Conservation (phyloP, 2,329 filamentous ascomycete genomes). For the Mariannaea sp. region DNA sequence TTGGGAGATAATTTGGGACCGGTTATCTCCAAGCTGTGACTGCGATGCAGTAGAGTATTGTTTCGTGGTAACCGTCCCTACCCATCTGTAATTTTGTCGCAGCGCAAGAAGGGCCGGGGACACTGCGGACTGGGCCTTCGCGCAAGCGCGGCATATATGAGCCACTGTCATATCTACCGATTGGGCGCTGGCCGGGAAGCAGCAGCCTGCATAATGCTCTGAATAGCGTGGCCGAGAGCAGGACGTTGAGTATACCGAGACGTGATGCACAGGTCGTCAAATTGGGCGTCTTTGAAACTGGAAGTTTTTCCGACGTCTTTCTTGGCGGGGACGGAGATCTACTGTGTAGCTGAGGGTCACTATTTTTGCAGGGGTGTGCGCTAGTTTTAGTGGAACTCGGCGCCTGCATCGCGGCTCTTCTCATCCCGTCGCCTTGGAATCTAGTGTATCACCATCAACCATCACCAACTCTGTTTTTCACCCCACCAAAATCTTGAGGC, state of each 20-base stretch:
- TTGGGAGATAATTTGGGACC: conserved; percentile 28
- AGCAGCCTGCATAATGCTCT: conserved; percentile 29
- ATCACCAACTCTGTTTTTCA: conserved; percentile 26
- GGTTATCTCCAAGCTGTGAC: background rate
- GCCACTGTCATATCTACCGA: conserved; percentile 35
- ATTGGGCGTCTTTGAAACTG: conserved; percentile 2
- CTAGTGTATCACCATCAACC: conserved; percentile 13
- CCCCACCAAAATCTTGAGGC: conserved; percentile 15
- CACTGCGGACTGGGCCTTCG: conserved; percentile 30
- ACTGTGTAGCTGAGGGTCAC: too few relatives aligned
- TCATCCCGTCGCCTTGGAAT: conserved; percentile 14
- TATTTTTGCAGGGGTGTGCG: conserved; percentile 25
- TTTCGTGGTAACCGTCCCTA: conserved; percentile 14
- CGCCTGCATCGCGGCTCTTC: conserved; percentile 24
- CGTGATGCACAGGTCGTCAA: background rate
- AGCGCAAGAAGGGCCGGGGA: conserved; percentile 18
- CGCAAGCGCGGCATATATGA: conserved; percentile 32
- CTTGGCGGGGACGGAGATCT: conserved; percentile 2
- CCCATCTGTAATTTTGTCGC: conserved; percentile 16
- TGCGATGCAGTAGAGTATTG: conserved; percentile 16
- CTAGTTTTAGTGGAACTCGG: conserved; percentile 32
- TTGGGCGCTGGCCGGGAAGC: conserved; percentile 28
- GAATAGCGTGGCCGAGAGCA: conserved; percentile 11
- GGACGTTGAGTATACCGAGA: background rate
- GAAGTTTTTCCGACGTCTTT: conserved; percentile 30